Percentiles rank a stretch among this genome's conserved stretches.
phyloP scores from a whole-genome alignment of 208 protist genomes.

The Leishmania tropica region DNA sequence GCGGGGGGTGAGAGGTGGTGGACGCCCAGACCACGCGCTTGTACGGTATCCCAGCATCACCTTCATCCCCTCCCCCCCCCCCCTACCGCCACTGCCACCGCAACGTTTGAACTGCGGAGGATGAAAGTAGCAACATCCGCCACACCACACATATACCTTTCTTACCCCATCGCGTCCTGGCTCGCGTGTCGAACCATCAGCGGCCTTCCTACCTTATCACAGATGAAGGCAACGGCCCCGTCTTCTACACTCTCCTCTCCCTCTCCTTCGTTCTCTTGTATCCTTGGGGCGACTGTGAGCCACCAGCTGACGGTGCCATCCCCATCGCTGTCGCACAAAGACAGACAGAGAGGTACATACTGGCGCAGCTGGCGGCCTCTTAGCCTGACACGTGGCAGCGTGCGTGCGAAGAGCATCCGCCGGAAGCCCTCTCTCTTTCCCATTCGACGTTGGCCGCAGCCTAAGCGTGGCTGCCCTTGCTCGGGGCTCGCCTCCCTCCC shows the following conservation, averaged over 20 bases:
- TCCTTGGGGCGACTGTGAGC: neutral
- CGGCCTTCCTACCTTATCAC: neutral
- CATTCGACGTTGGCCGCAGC: constrained; percentile 2
- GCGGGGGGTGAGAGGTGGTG: too few relatives aligned
- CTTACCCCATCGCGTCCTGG: neutral
- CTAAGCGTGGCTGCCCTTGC: neutral
- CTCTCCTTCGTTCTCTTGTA: neutral
- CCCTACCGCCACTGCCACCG: neutral
- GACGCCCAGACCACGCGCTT: neutral
- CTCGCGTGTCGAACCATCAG: neutral
- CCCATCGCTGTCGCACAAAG: neutral
- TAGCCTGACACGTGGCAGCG: neutral
- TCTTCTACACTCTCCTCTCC: neutral
- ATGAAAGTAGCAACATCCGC: neutral
- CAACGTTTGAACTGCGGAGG: neutral
- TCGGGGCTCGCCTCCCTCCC: neutral
- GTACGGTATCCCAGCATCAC: neutral
- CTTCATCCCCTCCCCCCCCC: neutral
- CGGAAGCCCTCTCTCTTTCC: neutral
- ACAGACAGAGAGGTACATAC: neutral
- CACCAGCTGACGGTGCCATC: neutral
- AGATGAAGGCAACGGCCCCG: neutral
- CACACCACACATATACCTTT: neutral
- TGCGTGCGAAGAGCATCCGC: neutral
- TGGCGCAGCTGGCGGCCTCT: neutral